These are phyloP conservation scores for Schizochytrium sp. DNA, from an alignment of 108 stramenopile species.

Conservation along the genomic window DNA sequence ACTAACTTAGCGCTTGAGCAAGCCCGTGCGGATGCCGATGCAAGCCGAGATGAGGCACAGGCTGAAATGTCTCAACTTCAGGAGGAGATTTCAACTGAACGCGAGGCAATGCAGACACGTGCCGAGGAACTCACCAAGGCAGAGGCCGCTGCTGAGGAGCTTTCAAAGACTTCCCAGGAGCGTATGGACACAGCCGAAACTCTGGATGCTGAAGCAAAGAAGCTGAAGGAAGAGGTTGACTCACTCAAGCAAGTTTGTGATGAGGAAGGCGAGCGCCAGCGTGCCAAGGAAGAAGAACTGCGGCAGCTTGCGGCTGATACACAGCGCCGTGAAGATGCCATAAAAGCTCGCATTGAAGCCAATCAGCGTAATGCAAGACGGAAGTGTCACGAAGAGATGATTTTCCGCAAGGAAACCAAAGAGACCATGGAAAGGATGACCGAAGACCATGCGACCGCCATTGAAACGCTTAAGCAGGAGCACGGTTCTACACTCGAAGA, in stretches of 20 bases:
- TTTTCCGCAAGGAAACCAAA: conserved; percentile 14
- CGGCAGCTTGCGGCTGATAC: not conserved
- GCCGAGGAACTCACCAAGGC: conserved; percentile 5
- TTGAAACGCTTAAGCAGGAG: not conserved
- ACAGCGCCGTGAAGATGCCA: not conserved
- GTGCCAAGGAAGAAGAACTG: not conserved
- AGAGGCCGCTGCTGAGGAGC: not conserved
- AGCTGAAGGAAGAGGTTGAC: not conserved
- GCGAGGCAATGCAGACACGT: not conserved
- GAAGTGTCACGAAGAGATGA: not conserved
- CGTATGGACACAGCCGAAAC: not conserved
- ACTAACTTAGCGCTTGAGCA: not conserved
- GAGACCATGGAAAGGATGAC: not conserved
- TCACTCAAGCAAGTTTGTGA: not conserved
- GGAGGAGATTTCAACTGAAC: not conserved
- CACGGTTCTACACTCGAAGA: not conserved
- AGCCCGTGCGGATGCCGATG: not conserved
- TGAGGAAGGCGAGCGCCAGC: not conserved
- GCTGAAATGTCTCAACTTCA: conserved; percentile 8
- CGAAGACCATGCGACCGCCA: not conserved
- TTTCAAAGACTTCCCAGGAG: not conserved
- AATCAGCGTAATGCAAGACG: conserved; percentile 1
- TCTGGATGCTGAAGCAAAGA: not conserved
- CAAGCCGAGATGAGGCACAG: not conserved
- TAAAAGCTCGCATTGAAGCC: not conserved